These are phyloP conservation scores for Stromatinia cepivora DNA, from an alignment of 2,329 filamentous ascomycete species.

Conservation along the genomic window DNA sequence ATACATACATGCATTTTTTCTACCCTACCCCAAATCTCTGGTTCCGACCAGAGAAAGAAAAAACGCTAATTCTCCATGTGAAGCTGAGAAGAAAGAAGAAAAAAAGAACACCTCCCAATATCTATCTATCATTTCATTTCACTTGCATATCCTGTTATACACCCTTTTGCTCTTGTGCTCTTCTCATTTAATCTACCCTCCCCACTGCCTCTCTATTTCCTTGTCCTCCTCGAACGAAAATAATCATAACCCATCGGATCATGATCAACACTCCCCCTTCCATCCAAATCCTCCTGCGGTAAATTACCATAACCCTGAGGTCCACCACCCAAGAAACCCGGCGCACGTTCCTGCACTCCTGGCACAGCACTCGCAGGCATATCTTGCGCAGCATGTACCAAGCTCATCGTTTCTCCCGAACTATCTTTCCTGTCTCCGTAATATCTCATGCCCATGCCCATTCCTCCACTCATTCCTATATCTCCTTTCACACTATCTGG, in stretches of 20 bases:
- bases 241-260: conserved; percentile 41
- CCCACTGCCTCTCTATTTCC: neutral
- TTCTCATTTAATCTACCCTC: neutral
- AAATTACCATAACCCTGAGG: conserved; percentile 60
- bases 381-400: conserved; percentile 10
- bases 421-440: conserved; percentile 8
- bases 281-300: conserved; percentile 48
- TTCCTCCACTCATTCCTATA: conserved; percentile 15
- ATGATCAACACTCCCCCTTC: conserved; percentile 30
- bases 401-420: conserved; percentile 5
- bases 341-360: conserved; percentile 42
- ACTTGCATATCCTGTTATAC: conserved; percentile 7
- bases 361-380: neutral
- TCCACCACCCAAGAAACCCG: conserved; percentile 57
- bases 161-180: neutral
- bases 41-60: neutral
- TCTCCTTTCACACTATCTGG: conserved; percentile 10
- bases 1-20: neutral
- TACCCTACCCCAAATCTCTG: neutral
- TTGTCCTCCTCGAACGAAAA: conserved; percentile 34
- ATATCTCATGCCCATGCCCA: neutral
- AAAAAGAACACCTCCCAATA: conserved; percentile 12
- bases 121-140: conserved; percentile 17
- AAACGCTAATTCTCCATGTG: conserved; percentile 1
- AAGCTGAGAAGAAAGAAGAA: neutral